These are phyloP conservation scores for Boechera divaricarpa DNA, from an alignment of 345 rosid species.

Conservation along the genomic window DNA sequence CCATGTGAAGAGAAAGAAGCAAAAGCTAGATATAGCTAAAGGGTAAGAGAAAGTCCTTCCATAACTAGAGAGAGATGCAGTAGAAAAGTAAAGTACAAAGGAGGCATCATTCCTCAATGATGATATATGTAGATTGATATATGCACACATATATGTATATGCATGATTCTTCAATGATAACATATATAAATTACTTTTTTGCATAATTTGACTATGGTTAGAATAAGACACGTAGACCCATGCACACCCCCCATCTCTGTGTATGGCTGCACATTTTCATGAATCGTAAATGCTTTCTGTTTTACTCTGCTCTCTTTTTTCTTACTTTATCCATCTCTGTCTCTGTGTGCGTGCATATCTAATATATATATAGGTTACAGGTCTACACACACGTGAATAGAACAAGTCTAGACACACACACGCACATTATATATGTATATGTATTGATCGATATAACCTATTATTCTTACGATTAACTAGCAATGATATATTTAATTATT, in stretches of 20 bases:
- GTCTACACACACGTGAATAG: constrained; percentile 38
- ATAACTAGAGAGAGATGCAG: constrained; percentile 37
- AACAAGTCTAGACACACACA: constrained; percentile 17
- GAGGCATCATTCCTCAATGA: constrained; percentile 47
- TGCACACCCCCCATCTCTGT: constrained; percentile 45
- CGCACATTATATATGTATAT: neutral
- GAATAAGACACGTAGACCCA: constrained; percentile 47
- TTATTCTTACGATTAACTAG: constrained; percentile 13
- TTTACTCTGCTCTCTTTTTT: constrained; percentile 38
- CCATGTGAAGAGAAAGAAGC: constrained; percentile 30
- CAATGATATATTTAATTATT: neutral
- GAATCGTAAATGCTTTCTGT: constrained; percentile 48
- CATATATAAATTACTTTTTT: neutral
- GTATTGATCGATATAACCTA: constrained; percentile 7
- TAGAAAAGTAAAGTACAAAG: constrained; percentile 45
- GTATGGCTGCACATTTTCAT: constrained; percentile 45
- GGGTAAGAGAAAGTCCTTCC: constrained; percentile 32
- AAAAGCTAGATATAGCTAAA: constrained; percentile 42
- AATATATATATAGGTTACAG: neutral
- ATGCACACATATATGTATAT: constrained; percentile 29
- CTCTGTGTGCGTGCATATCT: constrained; percentile 40
- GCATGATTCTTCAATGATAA: constrained; percentile 39
- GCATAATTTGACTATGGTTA: constrained; percentile 22
- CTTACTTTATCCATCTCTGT: constrained; percentile 44
- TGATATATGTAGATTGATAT: constrained; percentile 31